Evolutionary conservation across 2,329 filamentous ascomycete genomes (phyloP), one percentile per base, ranked within the genome.

Genomic region (Microsporum ferrugineum): DNA sequence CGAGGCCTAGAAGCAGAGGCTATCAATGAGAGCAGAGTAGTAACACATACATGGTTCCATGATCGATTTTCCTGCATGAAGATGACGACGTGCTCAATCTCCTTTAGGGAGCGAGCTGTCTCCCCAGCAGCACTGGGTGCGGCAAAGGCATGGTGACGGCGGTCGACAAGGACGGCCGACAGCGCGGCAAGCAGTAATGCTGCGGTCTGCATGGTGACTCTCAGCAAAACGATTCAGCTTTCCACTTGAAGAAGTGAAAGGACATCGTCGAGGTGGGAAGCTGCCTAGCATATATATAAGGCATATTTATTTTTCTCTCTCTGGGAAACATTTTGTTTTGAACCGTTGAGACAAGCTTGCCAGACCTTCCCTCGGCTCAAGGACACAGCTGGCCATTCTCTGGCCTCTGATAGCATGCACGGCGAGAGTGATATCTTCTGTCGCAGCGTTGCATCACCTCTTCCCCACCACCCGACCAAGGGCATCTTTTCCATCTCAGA

Each of bases 51-150:
- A 39, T 67, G 71, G 56, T 75, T 72, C 66, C 71, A 75, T 36
- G 73, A 71, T 47, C 76, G 68, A 60, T 78, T 78, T 63, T 78
- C 79, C 66, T 82, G 80, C 80, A 83, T 83, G 70, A 82, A 82
- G 8, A 82, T 76, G 8, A 82, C 76, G 33, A 82, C 80, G 79
- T 83, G 80, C 29, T 82, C 75, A 61, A 83, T 79, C 61, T 82
- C 80, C 31, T 73, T 73, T 38, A 81, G 70, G 5, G 77, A 78
- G 1, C 72, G 74, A 3, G 72, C 76, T 2, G 62, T 65, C 33
- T 67, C 66, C 8, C 33, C 53, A 2, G 47, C 33, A 38, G 39
- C 51, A 43, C 41, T 34, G 2, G 49, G 23, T 3, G 49, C 45
- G 23, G 59, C 62, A 17, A 43, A 49, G 2, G 47, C 17, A 53